These are phyloP conservation scores for Mycena indigotica DNA, from an alignment of 768 basidiomycete species.

Conservation along the genomic window DNA sequence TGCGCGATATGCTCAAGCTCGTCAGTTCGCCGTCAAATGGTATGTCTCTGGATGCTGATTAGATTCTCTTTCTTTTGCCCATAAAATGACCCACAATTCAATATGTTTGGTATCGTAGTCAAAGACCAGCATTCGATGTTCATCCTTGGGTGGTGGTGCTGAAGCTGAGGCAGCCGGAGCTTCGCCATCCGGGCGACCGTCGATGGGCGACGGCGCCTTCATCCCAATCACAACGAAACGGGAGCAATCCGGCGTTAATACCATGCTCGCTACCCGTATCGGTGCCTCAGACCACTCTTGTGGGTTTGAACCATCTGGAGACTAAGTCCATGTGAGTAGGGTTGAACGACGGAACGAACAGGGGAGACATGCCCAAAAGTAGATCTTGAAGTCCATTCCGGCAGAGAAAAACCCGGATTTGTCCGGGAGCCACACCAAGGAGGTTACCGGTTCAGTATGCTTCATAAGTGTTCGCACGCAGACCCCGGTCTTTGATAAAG, in stretches of 20 bases:
- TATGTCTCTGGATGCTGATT: too few relatives aligned
- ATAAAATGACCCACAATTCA: constrained; percentile 64
- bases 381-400: constrained; percentile 80
- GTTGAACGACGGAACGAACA: constrained; percentile 9
- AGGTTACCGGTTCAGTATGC: constrained; percentile 83
- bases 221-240: constrained; percentile 87
- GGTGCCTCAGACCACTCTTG: constrained; percentile 70
- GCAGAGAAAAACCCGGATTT: constrained; percentile 88
- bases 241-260: constrained; percentile 81
- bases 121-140: constrained; percentile 75
- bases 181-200: constrained; percentile 37
- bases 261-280: constrained; percentile 85
- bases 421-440: constrained; percentile 87
- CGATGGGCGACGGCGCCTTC: constrained; percentile 34
- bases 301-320: constrained; percentile 68
- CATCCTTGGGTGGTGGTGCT: constrained; percentile 41
- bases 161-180: constrained; percentile 27
- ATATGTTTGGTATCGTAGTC: constrained; percentile 68
- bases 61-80: too few relatives aligned
- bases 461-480: constrained; percentile 65
- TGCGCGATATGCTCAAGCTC: constrained; percentile 81
- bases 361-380: constrained; percentile 86
- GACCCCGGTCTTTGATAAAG: constrained; percentile 63
- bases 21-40: constrained; percentile 79
- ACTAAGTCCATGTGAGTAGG: constrained; percentile 45